These are phyloP conservation scores for Gymnopilus dilepis DNA, from an alignment of 768 basidiomycete genomes.

Conservation along the genomic window DNA sequence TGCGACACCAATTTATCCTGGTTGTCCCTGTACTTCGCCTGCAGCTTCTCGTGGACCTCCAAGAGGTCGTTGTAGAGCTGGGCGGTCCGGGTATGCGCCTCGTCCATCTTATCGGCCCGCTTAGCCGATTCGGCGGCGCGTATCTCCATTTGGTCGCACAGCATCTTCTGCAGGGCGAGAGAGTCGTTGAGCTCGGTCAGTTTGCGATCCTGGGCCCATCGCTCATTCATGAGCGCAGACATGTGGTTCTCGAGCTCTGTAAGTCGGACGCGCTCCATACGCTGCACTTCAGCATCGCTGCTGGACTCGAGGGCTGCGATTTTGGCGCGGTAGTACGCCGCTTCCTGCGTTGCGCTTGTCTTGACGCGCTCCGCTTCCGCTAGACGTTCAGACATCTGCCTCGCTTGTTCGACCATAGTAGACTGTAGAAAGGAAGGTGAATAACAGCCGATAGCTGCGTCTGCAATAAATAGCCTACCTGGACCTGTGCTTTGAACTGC, in stretches of 20 bases:
- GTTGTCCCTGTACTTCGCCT: constrained; percentile 75
- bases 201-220: constrained; percentile 70
- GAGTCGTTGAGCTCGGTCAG: constrained; percentile 75
- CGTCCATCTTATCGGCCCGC: constrained; percentile 78
- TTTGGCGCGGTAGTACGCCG: constrained; percentile 95
- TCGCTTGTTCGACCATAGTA: constrained; percentile 77
- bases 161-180: constrained; percentile 74
- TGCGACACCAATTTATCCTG: constrained; percentile 75
- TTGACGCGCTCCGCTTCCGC: constrained; percentile 81
- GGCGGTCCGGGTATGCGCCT: constrained; percentile 63
- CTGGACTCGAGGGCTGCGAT: constrained; percentile 82
- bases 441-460: neutral
- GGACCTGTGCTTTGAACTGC: constrained; percentile 84
- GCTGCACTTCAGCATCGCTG: constrained; percentile 64
- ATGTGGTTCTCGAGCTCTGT: constrained; percentile 77
- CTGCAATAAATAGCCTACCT: constrained; percentile 56
- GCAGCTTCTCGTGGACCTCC: constrained; percentile 60
- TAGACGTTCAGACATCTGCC: constrained; percentile 75
- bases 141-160: constrained; percentile 81
- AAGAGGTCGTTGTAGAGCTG: constrained; percentile 76
- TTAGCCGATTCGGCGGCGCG: constrained; percentile 75
- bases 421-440: constrained; percentile 48
- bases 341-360: constrained; percentile 85
- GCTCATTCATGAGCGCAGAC: constrained; percentile 62
- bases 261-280: constrained; percentile 80